Evolutionary conservation across 1,139 yeast genomes (phyloP).

Genomic region (Geotrichum restrictum): DNA sequence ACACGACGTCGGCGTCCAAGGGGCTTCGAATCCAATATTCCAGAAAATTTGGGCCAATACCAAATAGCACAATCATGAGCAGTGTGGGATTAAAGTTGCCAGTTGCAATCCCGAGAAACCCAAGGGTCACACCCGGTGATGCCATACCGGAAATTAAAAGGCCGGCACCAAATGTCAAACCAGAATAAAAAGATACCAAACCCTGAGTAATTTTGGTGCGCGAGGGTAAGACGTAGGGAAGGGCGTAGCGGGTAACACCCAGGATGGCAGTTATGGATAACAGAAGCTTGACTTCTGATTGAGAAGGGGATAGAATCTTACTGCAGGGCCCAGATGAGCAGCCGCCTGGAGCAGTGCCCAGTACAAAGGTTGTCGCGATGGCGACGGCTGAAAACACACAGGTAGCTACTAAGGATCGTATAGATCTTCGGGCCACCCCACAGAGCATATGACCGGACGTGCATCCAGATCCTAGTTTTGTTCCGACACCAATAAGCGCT

Average conservation of each 20-base stretch:
- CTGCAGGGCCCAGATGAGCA: constrained; percentile 24
- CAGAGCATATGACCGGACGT: constrained; percentile 52
- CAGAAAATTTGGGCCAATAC: constrained; percentile 44
- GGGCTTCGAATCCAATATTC: constrained; percentile 20
- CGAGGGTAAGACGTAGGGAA: constrained; percentile 20
- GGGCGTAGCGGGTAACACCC: constrained; percentile 19
- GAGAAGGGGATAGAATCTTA: constrained; percentile 23
- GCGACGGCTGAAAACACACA: constrained; percentile 39
- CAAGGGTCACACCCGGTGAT: constrained; percentile 43
- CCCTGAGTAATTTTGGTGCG: constrained; percentile 24
- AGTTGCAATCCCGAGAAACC: constrained; percentile 43
- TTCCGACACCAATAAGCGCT: constrained; percentile 45
- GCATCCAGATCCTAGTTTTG: constrained; percentile 47
- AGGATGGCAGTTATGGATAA: constrained; percentile 20
- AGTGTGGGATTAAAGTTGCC: constrained; percentile 46
- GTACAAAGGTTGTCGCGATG: constrained; percentile 28
- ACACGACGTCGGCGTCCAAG: constrained; percentile 2
- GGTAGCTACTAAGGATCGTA: constrained; percentile 46
- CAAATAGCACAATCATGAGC: constrained; percentile 42
- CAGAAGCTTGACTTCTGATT: constrained; percentile 20
- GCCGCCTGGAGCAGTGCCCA: constrained; percentile 27
- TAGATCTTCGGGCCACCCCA: constrained; percentile 45
- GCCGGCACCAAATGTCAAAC: constrained; percentile 46
- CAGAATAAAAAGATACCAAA: constrained; percentile 38
- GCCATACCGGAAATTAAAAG: constrained; percentile 47